phyloP scores from a whole-genome alignment of 1,284 basidiomycete genomes.

The Fomitopsis betulina region DNA sequence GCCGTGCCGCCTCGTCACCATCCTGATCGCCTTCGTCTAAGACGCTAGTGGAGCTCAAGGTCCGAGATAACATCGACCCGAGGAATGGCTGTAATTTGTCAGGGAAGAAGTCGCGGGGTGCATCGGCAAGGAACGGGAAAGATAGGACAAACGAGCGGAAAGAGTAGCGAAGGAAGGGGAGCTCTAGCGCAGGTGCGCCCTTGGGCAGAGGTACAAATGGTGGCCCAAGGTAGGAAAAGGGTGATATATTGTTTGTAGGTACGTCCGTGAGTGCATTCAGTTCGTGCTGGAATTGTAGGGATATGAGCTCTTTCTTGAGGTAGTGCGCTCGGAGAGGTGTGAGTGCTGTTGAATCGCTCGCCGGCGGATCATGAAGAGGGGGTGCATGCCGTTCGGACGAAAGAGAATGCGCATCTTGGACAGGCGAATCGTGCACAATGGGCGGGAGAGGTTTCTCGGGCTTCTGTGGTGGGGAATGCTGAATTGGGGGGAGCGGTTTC shows the following conservation, averaged over 20 bases:
- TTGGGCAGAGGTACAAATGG: constrained; percentile 77
- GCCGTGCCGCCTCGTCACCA: constrained; percentile 41
- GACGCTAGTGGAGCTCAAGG: constrained; percentile 62
- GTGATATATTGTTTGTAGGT: constrained; percentile 54
- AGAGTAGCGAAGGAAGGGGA: constrained; percentile 85
- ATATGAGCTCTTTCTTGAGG: constrained; percentile 42
- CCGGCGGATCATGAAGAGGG: background rate
- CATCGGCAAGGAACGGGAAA: constrained; percentile 87
- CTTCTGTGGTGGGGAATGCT: background rate
- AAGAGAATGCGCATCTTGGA: background rate
- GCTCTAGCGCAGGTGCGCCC: constrained; percentile 57
- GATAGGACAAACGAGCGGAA: constrained; percentile 90
- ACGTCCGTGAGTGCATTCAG: constrained; percentile 65
- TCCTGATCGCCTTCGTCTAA: constrained; percentile 56
- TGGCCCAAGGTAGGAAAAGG: constrained; percentile 81
- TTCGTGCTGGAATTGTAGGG: constrained; percentile 79
- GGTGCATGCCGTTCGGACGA: background rate
- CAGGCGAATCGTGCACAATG: background rate
- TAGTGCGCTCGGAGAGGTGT: constrained; percentile 32
- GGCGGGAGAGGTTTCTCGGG: background rate
- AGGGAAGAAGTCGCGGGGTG: constrained; percentile 86
- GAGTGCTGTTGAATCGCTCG: constrained; percentile 16
- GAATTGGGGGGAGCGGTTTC: background rate
- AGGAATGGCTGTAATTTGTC: constrained; percentile 92
- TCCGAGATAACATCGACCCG: constrained; percentile 73